Conservation (phyloP, 768 basidiomycete species). For the Imleria badia region DNA sequence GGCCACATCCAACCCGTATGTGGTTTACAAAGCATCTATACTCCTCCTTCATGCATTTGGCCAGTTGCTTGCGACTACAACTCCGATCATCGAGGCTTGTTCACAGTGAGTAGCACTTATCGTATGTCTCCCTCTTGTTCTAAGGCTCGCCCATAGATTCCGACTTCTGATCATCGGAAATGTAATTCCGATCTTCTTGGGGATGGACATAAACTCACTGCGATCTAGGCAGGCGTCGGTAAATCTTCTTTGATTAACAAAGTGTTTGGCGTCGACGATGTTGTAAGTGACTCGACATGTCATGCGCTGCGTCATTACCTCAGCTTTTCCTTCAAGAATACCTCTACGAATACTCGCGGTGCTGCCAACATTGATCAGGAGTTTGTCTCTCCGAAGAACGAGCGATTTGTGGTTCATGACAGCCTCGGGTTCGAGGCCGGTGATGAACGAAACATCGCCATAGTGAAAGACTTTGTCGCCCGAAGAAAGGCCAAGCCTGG, state of each 20-base stretch:
- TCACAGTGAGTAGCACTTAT: neutral
- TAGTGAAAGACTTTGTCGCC: constrained; percentile 1
- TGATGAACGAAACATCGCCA: constrained; percentile 5
- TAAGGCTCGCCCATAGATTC: constrained; percentile 2
- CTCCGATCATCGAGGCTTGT: constrained; percentile 10
- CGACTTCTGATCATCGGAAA: constrained; percentile 18
- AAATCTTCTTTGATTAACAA: constrained; percentile 12
- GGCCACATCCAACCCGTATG: constrained; percentile 3
- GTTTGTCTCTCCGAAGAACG: constrained; percentile 13
- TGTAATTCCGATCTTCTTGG: neutral
- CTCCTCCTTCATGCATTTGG: neutral
- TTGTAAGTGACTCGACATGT: constrained; percentile 6
- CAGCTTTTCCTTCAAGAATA: neutral
- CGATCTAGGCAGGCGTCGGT: constrained; percentile 14
- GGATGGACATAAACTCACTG: neutral
- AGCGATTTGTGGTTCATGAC: constrained; percentile 17
- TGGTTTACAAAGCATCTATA: neutral
- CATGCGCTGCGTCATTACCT: neutral
- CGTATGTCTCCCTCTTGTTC: too few relatives aligned
- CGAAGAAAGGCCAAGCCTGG: constrained; percentile 1
- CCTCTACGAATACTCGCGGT: constrained; percentile 5
- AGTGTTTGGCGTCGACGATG: constrained; percentile 10
- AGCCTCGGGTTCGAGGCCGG: constrained; percentile 18
- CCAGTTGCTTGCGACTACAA: constrained; percentile 9
- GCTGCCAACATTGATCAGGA: constrained; percentile 10